These are phyloP conservation scores for Neonectria punicea DNA, from an alignment of 2,329 filamentous ascomycete species.

Conservation along the genomic window DNA sequence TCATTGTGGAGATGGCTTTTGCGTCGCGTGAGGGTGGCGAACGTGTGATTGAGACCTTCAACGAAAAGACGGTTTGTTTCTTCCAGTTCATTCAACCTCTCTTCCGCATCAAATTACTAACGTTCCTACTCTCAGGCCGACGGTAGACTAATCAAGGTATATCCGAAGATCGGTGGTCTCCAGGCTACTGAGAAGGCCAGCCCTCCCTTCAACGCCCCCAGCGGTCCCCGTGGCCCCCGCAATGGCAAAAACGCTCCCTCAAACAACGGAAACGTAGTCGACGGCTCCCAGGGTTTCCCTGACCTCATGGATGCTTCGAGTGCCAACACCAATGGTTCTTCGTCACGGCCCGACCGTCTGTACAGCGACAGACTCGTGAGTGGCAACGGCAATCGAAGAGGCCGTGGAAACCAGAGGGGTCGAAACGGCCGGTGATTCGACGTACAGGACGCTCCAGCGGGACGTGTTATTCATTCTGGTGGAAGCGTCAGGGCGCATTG, in stretches of 20 bases:
- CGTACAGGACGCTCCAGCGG: neutral
- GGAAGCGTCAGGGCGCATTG: neutral
- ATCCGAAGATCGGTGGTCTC: constrained; percentile 67
- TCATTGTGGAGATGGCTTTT: constrained; percentile 83
- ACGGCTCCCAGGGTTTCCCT: constrained; percentile 65
- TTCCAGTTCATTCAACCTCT: neutral
- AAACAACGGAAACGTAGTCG: constrained; percentile 56
- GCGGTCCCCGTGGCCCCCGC: constrained; percentile 45
- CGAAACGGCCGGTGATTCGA: constrained; percentile 35
- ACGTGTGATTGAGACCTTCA: constrained; percentile 78
- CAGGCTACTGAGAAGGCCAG: constrained; percentile 40
- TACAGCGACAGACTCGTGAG: constrained; percentile 62
- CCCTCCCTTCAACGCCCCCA: constrained; percentile 47
- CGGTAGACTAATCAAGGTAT: constrained; percentile 78
- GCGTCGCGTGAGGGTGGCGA: constrained; percentile 78
- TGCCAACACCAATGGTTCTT: constrained; percentile 30
- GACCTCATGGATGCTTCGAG: constrained; percentile 54
- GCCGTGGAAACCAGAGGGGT: constrained; percentile 41
- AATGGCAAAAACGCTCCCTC: constrained; percentile 28
- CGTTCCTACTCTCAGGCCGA: constrained; percentile 67
- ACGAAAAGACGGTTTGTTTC: constrained; percentile 76
- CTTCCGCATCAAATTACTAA: neutral
- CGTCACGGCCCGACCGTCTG: constrained; percentile 50
- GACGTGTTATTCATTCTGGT: neutral
- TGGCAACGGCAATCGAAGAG: constrained; percentile 38